Conservation (phyloP, 2,329 filamentous ascomycete genomes). For the Colletotrichum destructivum region DNA sequence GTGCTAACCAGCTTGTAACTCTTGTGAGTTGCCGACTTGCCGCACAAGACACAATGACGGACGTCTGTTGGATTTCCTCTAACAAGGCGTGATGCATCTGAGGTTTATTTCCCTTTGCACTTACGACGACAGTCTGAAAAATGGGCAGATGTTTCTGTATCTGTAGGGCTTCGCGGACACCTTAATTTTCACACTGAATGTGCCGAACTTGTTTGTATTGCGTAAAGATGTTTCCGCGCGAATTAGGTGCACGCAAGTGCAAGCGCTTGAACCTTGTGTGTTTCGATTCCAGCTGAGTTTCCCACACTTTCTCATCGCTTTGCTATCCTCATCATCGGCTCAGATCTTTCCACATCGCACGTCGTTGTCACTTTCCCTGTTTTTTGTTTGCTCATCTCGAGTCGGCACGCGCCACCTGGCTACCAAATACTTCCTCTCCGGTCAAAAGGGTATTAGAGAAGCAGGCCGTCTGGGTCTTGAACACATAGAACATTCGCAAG, state of each 20-base stretch:
- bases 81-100: neutral
- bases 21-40: neutral
- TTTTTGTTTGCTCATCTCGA: neutral
- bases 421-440: too few relatives aligned
- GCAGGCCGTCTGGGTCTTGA: too few relatives aligned
- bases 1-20: too few relatives aligned
- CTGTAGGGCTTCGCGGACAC: neutral
- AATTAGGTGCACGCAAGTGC: constrained; percentile 24
- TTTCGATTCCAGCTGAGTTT: constrained; percentile 30
- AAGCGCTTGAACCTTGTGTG: constrained; percentile 38
- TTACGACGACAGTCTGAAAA: neutral
- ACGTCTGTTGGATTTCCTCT: neutral
- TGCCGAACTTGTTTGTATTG: too few relatives aligned
- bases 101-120: neutral
- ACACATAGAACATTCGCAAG: too few relatives aligned
- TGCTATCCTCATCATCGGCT: neutral
- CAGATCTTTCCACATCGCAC: neutral
- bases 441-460: too few relatives aligned
- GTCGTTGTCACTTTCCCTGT: constrained; percentile 11
- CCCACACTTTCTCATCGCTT: neutral
- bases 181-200: constrained; percentile 4
- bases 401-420: neutral
- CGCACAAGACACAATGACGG: neutral
- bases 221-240: neutral
- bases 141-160: constrained; percentile 3